Conservation (phyloP, 176 grass and related monocot genomes). For the Zea luxurians region DNA sequence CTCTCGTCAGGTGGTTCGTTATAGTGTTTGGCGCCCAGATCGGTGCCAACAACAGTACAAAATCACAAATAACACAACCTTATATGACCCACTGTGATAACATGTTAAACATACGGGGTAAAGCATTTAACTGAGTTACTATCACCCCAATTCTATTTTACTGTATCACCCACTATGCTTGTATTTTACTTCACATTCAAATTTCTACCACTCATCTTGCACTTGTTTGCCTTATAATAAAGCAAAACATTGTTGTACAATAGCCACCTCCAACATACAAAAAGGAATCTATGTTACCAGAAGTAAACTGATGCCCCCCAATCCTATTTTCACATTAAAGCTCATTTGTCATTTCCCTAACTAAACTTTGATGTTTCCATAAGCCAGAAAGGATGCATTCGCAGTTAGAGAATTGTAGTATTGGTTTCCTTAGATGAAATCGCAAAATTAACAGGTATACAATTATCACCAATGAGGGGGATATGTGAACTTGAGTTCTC, state of each 20-base stretch:
- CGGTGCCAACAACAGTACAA: too few relatives aligned
- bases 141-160: background rate
- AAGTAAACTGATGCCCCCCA: background rate
- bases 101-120: background rate
- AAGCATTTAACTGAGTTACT: background rate
- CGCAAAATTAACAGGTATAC: slow-evolving; percentile 8
- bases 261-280: background rate
- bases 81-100: background rate
- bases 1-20: too few relatives aligned
- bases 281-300: background rate
- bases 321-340: slow-evolving; percentile 7
- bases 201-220: background rate
- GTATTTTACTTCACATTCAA: background rate
- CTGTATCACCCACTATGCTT: background rate
- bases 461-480: background rate
- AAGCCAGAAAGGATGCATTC: background rate
- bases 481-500: background rate
- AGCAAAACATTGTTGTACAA: background rate
- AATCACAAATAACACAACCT: too few relatives aligned
- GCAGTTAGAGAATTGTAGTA: background rate
- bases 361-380: background rate
- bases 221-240: background rate
- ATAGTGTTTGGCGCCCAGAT: too few relatives aligned
- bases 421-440: slow-evolving; percentile 8
- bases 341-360: background rate